Conservation (phyloP, 2,329 filamentous ascomycete species). For the Trichophyton mentagrophytes region DNA sequence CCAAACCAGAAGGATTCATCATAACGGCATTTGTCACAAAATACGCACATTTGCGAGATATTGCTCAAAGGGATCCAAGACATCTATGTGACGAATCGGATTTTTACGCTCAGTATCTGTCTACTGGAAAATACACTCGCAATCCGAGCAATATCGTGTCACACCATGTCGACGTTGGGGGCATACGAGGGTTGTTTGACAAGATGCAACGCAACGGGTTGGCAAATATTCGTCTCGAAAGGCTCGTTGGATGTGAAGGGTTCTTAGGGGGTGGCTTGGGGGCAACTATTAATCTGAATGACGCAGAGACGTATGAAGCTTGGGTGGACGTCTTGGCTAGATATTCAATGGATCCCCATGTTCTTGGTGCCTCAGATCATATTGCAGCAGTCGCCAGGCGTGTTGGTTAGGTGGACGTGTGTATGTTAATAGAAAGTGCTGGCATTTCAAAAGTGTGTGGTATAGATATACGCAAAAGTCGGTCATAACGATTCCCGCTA, state of each 20-base stretch:
- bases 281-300: background rate
- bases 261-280: constrained; percentile 2
- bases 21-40: constrained; percentile 4
- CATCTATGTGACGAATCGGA: background rate
- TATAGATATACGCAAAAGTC: background rate
- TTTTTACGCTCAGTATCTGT: background rate
- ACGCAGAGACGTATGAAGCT: background rate
- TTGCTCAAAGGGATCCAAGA: background rate
- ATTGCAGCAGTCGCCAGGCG: background rate
- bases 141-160: background rate
- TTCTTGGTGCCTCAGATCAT: constrained; percentile 2
- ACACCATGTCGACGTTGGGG: background rate
- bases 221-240: background rate
- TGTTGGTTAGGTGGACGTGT: background rate
- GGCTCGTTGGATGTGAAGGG: background rate
- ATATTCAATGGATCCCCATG: background rate
- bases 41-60: constrained; percentile 1
- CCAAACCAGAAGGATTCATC: background rate
- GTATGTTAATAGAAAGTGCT: no score
- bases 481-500: background rate
- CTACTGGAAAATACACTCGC: constrained; percentile 1
- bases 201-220: background rate
- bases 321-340: background rate
- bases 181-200: background rate
- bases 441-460: background rate